phyloP scores from a whole-genome alignment of 805 yeast species.

The Myxozyma melibiosi region DNA sequence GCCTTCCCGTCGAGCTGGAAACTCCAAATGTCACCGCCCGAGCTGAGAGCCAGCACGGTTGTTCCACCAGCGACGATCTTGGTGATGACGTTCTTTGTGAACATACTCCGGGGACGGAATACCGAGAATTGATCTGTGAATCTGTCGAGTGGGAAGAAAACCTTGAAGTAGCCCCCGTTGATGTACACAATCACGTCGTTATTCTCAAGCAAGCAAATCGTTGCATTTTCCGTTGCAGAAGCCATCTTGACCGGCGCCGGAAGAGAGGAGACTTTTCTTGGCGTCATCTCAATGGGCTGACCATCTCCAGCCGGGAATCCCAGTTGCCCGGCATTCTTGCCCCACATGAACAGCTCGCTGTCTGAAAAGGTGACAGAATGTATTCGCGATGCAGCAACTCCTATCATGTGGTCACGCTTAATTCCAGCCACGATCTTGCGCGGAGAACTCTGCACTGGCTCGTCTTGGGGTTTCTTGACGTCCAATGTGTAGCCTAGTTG shows the following conservation, averaged over 20 bases:
- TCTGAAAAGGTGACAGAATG: conserved; percentile 66
- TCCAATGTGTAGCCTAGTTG: conserved; percentile 60
- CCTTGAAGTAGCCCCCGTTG: conserved; percentile 58
- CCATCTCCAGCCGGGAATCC: conserved; percentile 50
- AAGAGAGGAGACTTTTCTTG: conserved; percentile 46
- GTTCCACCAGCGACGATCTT: conserved; percentile 27
- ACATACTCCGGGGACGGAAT: conserved; percentile 33
- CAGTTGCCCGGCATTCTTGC: conserved; percentile 80
- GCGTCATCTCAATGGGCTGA: conserved; percentile 37
- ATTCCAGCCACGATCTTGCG: conserved; percentile 47
- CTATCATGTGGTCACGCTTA: conserved; percentile 45
- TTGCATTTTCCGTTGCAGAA: conserved; percentile 66
- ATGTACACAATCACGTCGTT: conserved; percentile 66
- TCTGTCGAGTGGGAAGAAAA: conserved; percentile 40
- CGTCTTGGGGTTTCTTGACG: conserved; percentile 39
- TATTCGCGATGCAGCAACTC: conserved; percentile 63
- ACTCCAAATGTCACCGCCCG: conserved; percentile 33
- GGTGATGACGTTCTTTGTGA: conserved; percentile 19
- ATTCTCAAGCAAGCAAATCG: conserved; percentile 60
- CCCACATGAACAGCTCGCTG: conserved; percentile 65
- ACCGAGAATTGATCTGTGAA: conserved; percentile 39
- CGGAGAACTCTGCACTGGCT: conserved; percentile 45
- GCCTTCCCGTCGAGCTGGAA: conserved; percentile 22
- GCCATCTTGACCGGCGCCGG: conserved; percentile 57
- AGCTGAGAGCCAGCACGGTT: conserved; percentile 36